Percentiles rank a stretch among this genome's conserved stretches.
Conservation (phyloP, 805 yeast genomes). For the Candida incommunis region DNA sequence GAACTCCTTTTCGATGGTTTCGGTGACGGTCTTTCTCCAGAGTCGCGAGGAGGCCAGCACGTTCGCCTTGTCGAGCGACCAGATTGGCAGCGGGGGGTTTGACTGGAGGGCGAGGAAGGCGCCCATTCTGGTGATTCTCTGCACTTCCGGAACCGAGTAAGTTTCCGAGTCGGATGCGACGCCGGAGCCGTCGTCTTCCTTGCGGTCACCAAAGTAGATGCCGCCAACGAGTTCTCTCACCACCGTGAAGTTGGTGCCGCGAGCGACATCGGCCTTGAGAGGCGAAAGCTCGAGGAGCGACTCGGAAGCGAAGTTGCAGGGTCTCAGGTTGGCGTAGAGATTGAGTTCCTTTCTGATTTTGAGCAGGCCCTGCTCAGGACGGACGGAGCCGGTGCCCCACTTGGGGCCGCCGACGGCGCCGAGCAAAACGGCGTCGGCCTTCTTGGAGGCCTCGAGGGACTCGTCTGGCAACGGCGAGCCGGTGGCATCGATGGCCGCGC, state of each 20-base stretch:
- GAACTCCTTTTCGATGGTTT: constrained; percentile 74
- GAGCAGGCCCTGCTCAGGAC: constrained; percentile 95
- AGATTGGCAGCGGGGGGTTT: constrained; percentile 85
- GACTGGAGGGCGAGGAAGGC: constrained; percentile 90
- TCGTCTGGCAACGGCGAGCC: constrained; percentile 85
- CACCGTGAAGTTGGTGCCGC: constrained; percentile 83
- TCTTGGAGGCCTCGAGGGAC: constrained; percentile 68
- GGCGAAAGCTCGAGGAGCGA: constrained; percentile 78
- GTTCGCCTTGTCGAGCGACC: constrained; percentile 96
- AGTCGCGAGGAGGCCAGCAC: constrained; percentile 91
- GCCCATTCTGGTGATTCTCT: constrained; percentile 96
- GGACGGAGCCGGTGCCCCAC: constrained; percentile 94
- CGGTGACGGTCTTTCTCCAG: constrained; percentile 90
- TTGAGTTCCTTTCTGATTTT: constrained; percentile 89
- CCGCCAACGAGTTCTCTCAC: constrained; percentile 98
- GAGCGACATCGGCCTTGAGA: constrained; percentile 66
- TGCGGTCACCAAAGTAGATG: constrained; percentile 91
- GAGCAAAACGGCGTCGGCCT: constrained; percentile 84
- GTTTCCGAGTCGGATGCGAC: constrained; percentile 90
- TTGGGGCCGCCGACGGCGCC: constrained; percentile 99
- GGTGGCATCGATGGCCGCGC: constrained; percentile 96
- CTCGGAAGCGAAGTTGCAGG: constrained; percentile 86
- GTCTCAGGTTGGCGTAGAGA: constrained; percentile 91
- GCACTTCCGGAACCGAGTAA: constrained; percentile 82
- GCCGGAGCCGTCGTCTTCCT: constrained; percentile 79